Evolutionary conservation across 129 eudicot genomes (phyloP).

Genomic region (Flaveria brownii): DNA sequence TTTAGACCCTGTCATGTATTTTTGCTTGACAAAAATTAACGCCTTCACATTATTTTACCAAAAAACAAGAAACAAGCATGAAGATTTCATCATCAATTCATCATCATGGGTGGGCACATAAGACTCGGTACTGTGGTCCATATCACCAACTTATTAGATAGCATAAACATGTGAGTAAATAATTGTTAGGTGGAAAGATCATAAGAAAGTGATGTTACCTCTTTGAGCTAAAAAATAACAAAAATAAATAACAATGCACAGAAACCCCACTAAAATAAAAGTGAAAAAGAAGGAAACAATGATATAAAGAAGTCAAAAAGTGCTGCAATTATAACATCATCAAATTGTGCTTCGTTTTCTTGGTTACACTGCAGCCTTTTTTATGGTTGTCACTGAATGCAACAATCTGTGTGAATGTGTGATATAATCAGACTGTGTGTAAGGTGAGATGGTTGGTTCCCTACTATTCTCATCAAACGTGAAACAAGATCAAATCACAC

Average conservation of each 20-base stretch:
- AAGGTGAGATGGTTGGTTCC: not conserved
- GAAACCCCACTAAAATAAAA: slow-evolving; percentile 5
- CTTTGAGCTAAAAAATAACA: slow-evolving; percentile 14
- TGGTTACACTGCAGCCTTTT: not conserved
- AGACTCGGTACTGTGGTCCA: not conserved
- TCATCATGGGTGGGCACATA: slow-evolving; percentile 6
- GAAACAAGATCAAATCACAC: not conserved
- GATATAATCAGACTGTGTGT: slow-evolving; percentile 3
- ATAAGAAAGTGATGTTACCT: not conserved
- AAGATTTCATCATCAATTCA: not conserved
- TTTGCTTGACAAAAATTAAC: slow-evolving; percentile 12
- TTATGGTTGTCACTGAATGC: slow-evolving; percentile 7
- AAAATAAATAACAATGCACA: slow-evolving; percentile 12
- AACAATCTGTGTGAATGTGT: not conserved
- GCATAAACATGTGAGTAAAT: slow-evolving; percentile 10
- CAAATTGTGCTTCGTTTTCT: not conserved
- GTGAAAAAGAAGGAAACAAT: not conserved
- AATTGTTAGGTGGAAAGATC: slow-evolving; percentile 1
- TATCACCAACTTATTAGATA: not conserved
- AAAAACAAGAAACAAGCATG: slow-evolving; percentile 15
- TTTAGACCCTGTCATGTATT: slow-evolving; percentile 69
- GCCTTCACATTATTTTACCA: slow-evolving; percentile 9
- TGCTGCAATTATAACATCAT: not conserved
- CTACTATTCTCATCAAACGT: not conserved
- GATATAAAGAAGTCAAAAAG: not conserved